phyloP scores from a whole-genome alignment of 208 protist species.

The Leishmania braziliensis region DNA sequence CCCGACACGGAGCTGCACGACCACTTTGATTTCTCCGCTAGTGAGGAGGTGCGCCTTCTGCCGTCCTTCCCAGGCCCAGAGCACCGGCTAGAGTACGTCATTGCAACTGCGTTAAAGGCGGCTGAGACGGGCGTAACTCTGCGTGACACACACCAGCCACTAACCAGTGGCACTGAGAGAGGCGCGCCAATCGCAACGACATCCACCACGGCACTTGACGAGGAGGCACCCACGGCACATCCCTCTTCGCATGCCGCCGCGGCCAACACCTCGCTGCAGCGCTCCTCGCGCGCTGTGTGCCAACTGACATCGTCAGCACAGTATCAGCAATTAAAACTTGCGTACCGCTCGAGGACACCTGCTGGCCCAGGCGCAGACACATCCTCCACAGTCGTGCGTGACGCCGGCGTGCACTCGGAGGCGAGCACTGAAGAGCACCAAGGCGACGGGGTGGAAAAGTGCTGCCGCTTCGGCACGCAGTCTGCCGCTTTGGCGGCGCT shows the following conservation, averaged over 20 bases:
- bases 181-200: not conserved
- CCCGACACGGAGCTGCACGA: not conserved
- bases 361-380: not conserved
- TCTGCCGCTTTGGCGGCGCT: constrained; percentile 6
- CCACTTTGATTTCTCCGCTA: not conserved
- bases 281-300: not conserved
- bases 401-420: not conserved
- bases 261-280: not conserved
- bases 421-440: not conserved
- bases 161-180: not conserved
- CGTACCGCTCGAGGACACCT: constrained; percentile 4
- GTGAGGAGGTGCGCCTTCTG: not conserved
- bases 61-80: not conserved
- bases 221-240: not conserved
- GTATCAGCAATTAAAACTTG: constrained; percentile 24
- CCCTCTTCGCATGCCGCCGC: not conserved
- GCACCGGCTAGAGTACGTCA: constrained; percentile 2
- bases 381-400: not conserved
- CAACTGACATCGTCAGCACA: constrained; percentile 5
- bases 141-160: not conserved
- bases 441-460: not conserved
- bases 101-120: not conserved
- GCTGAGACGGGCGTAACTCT: not conserved
- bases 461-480: not conserved
- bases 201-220: not conserved